Conservation (phyloP, 2,329 filamentous ascomycete species). For the Remersonia thermophila region DNA sequence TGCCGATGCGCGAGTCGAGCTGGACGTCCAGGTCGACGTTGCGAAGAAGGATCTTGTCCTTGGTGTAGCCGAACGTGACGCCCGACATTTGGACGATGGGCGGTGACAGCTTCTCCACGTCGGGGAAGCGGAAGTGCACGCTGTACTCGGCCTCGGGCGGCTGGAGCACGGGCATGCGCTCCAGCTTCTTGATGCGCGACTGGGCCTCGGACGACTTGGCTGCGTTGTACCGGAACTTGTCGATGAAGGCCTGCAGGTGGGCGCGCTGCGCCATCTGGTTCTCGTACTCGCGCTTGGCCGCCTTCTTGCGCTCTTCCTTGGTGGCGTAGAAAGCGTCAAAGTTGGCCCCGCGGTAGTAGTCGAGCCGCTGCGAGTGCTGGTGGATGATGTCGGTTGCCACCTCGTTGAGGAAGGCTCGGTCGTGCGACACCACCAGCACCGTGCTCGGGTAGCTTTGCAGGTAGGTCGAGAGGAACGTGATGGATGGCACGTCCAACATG, state of each 20-base stretch:
- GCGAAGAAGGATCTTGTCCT: conserved; percentile 65
- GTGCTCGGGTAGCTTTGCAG: conserved; percentile 90
- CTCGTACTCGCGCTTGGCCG: conserved; percentile 92
- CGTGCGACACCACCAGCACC: conserved; percentile 92
- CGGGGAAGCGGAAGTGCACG: conserved; percentile 93
- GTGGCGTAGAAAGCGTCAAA: conserved; percentile 97
- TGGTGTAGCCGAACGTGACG: conserved; percentile 78
- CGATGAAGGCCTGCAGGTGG: conserved; percentile 94
- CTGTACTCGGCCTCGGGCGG: conserved; percentile 87
- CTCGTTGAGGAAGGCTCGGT: conserved; percentile 97
- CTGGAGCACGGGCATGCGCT: conserved; percentile 88
- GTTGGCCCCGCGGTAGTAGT: conserved; percentile 97
- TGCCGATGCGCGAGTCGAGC: conserved; percentile 94
- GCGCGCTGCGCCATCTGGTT: conserved; percentile 92
- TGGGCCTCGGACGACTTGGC: conserved; percentile 98
- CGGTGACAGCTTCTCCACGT: conserved; percentile 93
- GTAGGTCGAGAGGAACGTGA: conserved; percentile 94
- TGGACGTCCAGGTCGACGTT: conserved; percentile 94
- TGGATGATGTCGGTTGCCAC: conserved; percentile 99
- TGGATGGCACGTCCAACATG: conserved; percentile 99
- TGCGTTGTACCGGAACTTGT: conserved; percentile 99
- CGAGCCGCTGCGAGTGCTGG: conserved; percentile 89
- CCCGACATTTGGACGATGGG: conserved; percentile 96
- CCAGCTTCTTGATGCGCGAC: conserved; percentile 96
- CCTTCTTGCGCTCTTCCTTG: conserved; percentile 93